These are phyloP conservation scores for Basipetospora chlamydospora DNA, from an alignment of 2,329 filamentous ascomycete genomes.

Conservation along the genomic window DNA sequence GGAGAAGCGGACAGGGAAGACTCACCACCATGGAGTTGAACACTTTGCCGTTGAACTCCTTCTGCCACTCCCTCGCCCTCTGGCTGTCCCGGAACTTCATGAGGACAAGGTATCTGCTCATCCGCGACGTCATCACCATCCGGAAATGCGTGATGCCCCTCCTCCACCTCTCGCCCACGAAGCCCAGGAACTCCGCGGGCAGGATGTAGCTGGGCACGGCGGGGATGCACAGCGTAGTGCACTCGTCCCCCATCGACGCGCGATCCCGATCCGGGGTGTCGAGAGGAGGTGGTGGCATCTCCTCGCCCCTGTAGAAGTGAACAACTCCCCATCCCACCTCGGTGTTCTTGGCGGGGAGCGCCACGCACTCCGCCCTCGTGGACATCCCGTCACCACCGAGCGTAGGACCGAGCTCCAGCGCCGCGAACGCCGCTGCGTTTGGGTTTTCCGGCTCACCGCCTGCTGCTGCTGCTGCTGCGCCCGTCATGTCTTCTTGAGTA, in stretches of 20 bases:
- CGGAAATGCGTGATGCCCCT: conserved; percentile 83
- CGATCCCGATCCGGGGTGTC: conserved; percentile 11
- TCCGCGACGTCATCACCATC: conserved; percentile 77
- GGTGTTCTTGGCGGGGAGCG: conserved; percentile 55
- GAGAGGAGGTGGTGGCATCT: conserved; percentile 45
- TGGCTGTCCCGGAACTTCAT: conserved; percentile 77
- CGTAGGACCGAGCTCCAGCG: conserved; percentile 37
- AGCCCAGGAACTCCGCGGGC: conserved; percentile 79
- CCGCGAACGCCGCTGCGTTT: conserved; percentile 32
- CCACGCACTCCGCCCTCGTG: conserved; percentile 69
- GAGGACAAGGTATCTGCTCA: conserved; percentile 87
- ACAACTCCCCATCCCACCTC: conserved; percentile 86
- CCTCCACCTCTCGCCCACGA: conserved; percentile 76
- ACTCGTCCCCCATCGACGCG: conserved; percentile 40
- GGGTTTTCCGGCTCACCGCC: conserved; percentile 9
- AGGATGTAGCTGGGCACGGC: conserved; percentile 91
- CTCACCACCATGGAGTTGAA: conserved; percentile 81
- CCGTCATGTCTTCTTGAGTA: conserved; percentile 16
- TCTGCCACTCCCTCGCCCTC: conserved; percentile 66
- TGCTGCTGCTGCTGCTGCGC: conserved; percentile 12
- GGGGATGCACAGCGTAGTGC: conserved; percentile 81
- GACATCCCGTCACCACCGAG: conserved; percentile 50
- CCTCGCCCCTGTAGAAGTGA: conserved; percentile 77
- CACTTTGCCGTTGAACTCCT: conserved; percentile 79
- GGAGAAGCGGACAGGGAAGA: too few species aligned